Conservation (phyloP, 1,284 basidiomycete genomes). For the Volvariella surrecta region DNA sequence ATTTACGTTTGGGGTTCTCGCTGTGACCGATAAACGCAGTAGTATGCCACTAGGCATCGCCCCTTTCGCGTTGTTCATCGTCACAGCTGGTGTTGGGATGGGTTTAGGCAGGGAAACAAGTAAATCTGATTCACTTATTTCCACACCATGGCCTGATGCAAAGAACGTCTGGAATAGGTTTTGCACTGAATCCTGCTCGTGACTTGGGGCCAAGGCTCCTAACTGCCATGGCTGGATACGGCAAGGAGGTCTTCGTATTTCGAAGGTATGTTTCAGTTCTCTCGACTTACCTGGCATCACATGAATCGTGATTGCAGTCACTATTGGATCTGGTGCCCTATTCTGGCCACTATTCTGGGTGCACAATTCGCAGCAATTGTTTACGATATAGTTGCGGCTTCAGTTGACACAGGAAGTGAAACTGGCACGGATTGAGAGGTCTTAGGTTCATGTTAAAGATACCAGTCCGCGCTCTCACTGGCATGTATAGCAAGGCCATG, state of each 20-base stretch:
- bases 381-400: conserved; percentile 30
- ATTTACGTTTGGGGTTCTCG: neutral
- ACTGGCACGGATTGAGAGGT: no score
- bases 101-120: conserved; percentile 25
- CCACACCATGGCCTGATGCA: neutral
- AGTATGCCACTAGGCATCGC: neutral
- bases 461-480: no score
- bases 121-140: conserved; percentile 11
- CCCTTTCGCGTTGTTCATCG: neutral
- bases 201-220: conserved; percentile 49
- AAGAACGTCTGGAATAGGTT: conserved; percentile 19
- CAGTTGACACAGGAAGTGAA: no score
- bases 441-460: no score
- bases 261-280: conserved; percentile 21
- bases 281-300: no score
- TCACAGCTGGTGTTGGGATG: neutral
- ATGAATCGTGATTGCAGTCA: conserved; percentile 21
- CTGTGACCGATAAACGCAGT: neutral
- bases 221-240: conserved; percentile 43
- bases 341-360: conserved; percentile 42
- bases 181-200: conserved; percentile 47
- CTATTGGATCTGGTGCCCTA: conserved; percentile 63
- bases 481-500: no score
- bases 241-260: conserved; percentile 30
- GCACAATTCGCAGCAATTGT: conserved; percentile 37